These are phyloP conservation scores for Cardamine chenopodiifolia DNA, from an alignment of 345 rosid genomes.

Conservation along the genomic window DNA sequence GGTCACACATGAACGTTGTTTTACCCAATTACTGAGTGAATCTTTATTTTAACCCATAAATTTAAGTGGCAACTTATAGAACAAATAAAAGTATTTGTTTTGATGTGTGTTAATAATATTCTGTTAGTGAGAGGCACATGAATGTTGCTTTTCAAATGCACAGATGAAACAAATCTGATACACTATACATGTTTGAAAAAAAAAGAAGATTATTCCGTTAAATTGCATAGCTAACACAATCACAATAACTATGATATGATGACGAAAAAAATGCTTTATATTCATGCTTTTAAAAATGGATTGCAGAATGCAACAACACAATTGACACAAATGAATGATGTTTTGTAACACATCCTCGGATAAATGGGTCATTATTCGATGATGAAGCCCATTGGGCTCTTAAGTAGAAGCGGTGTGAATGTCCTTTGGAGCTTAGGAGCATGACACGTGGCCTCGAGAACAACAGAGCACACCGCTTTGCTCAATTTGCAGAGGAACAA, in stretches of 20 bases:
- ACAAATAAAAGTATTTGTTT: no score
- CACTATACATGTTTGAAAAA: no score
- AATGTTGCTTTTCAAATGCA: no score
- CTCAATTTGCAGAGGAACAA: neutral
- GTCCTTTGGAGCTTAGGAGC: neutral
- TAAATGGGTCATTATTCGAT: neutral
- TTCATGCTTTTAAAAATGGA: neutral
- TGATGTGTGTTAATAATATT: no score
- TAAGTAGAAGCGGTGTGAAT: neutral
- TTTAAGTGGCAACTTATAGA: no score
- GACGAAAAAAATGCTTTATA: no score
- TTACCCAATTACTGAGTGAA: neutral
- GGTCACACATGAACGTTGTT: conserved; percentile 19
- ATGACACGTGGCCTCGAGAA: neutral
- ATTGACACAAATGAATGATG: neutral
- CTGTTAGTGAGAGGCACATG: no score
- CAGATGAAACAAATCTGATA: no score
- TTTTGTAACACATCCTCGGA: neutral
- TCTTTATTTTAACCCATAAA: neutral
- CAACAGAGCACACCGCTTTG: conserved; percentile 28
- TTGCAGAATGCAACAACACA: neutral
- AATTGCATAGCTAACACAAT: neutral
- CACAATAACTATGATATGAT: no score
- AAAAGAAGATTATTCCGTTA: neutral
- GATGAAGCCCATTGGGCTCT: conserved; percentile 13